These are phyloP conservation scores for Astragalus glycyphyllos DNA, from an alignment of 306 rosid genomes.

Conservation along the genomic window DNA sequence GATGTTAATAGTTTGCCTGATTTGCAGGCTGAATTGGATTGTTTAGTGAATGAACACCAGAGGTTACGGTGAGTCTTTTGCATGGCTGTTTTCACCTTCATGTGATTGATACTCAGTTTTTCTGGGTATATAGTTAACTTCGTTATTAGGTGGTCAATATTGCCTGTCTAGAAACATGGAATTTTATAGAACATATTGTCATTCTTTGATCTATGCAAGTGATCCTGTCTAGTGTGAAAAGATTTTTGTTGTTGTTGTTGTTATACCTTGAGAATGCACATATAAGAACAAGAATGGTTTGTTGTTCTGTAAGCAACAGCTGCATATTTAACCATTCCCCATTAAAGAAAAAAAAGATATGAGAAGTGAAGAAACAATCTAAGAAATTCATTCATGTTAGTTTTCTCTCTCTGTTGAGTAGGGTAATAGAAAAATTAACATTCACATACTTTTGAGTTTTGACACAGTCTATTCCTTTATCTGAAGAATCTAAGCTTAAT, in stretches of 20 bases:
- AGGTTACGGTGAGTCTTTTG: constrained; percentile 68
- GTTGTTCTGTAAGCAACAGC: not conserved
- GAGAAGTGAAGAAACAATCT: not conserved
- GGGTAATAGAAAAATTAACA: constrained; percentile 22
- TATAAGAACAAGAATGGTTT: not conserved
- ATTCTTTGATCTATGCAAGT: constrained; percentile 3
- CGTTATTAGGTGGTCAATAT: not conserved
- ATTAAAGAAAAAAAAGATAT: not conserved
- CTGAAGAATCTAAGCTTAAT: constrained; percentile 36
- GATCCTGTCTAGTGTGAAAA: not conserved
- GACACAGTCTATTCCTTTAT: constrained; percentile 6
- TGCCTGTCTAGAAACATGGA: not conserved
- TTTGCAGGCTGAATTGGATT: constrained; percentile 67
- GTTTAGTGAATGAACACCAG: constrained; percentile 69
- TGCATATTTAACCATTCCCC: not conserved
- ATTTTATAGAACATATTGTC: not conserved
- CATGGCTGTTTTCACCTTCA: constrained; percentile 12
- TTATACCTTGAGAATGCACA: constrained; percentile 12
- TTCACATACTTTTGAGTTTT: constrained; percentile 2
- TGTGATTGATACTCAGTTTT: constrained; percentile 36
- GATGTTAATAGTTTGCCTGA: constrained; percentile 64
- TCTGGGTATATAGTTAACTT: constrained; percentile 3
- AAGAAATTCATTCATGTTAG: constrained; percentile 8
- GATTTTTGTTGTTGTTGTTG: constrained; percentile 14
- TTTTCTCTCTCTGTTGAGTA: constrained; percentile 12